Conservation (phyloP, 805 yeast genomes). For the Candida patagonica region DNA sequence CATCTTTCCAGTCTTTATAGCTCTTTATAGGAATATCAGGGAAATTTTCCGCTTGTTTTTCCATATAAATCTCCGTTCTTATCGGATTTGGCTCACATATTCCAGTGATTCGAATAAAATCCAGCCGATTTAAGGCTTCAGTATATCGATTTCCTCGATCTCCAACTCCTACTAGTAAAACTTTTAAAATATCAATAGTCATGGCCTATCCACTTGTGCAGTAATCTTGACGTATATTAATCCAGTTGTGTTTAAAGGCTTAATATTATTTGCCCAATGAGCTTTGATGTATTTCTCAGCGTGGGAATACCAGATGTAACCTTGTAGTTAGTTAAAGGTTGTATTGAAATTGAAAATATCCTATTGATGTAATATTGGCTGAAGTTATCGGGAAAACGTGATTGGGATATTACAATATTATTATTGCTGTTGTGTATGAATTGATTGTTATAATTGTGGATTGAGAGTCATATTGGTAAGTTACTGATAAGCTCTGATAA, state of each 20-base stretch:
- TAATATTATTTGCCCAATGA: too few species aligned
- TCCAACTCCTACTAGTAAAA: slow-evolving; percentile 17
- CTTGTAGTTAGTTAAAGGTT: too few species aligned
- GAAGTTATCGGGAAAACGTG: background rate
- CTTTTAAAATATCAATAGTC: slow-evolving; percentile 8
- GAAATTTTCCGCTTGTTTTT: slow-evolving; percentile 1
- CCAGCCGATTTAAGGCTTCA: slow-evolving; percentile 12
- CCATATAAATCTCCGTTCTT: slow-evolving; percentile 11
- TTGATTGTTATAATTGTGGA: too few species aligned
- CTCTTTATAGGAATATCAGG: slow-evolving; percentile 5
- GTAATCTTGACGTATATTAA: too few species aligned
- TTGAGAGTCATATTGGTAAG: too few species aligned
- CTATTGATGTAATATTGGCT: background rate
- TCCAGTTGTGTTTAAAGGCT: too few species aligned
- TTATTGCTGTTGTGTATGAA: background rate
- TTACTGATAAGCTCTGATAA: too few species aligned
- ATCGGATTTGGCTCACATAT: slow-evolving; percentile 15
- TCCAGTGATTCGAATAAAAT: slow-evolving; percentile 14
- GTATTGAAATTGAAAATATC: too few species aligned
- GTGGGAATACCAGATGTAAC: too few species aligned
- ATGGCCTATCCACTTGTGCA: too few species aligned
- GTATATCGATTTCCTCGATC: slow-evolving; percentile 16
- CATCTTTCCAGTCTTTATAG: slow-evolving; percentile 17
- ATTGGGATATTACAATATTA: slow-evolving; percentile 1
- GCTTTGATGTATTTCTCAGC: too few species aligned